Evolutionary conservation across 768 basidiomycete genomes (phyloP).

Genomic region (Boletus speciosus): DNA sequence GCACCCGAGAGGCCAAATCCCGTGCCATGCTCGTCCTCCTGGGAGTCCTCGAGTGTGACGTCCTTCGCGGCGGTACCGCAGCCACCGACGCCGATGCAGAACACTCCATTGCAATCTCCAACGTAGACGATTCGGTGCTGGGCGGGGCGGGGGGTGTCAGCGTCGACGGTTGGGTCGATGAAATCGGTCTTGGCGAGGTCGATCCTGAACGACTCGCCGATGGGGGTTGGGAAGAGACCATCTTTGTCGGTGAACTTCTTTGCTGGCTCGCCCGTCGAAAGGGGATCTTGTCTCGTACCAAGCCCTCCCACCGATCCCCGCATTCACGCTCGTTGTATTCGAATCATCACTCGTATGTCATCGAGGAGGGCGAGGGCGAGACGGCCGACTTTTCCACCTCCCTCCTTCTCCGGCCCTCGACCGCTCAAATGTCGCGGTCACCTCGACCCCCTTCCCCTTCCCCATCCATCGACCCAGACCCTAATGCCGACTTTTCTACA

Average conservation of each 20-base stretch:
- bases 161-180: conserved; percentile 34
- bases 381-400: conserved; percentile 22
- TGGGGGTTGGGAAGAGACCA: conserved; percentile 65
- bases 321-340: conserved; percentile 18
- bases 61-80: conserved; percentile 50
- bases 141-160: conserved; percentile 23
- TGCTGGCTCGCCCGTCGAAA: conserved; percentile 61
- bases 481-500: conserved; percentile 3
- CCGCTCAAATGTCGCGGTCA: not conserved
- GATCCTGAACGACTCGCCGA: conserved; percentile 63
- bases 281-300: conserved; percentile 31
- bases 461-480: not conserved
- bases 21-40: conserved; percentile 73
- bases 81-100: not conserved
- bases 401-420: conserved; percentile 25
- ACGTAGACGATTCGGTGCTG: conserved; percentile 28
- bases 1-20: conserved; percentile 41
- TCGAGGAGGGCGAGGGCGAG: conserved; percentile 15
- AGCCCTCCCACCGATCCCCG: not conserved
- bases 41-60: conserved; percentile 66
- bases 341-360: conserved; percentile 18
- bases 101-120: conserved; percentile 6
- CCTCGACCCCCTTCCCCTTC: not conserved
- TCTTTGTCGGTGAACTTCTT: conserved; percentile 61
- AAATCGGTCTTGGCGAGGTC: conserved; percentile 62